Base-by-base conservation (phyloP, 1,284 basidiomycete species). In the Tetrapyrgos nigripes region DNA sequence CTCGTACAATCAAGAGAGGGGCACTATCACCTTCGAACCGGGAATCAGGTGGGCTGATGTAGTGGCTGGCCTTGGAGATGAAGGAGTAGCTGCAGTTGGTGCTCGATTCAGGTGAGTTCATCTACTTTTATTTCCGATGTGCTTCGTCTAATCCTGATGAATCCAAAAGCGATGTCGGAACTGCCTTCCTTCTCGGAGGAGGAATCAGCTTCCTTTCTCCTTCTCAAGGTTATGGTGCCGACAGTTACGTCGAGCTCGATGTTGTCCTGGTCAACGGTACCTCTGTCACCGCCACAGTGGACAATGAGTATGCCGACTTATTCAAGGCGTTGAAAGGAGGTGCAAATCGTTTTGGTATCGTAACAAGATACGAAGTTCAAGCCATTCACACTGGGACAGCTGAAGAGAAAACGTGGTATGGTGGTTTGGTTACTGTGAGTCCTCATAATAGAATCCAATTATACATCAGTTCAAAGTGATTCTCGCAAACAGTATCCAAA, bases 251-350 rank as follows among this genome's bases (percentile, higher is more conserved):
- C 21, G 52, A 53, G 17, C 54, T 62, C 23, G 62, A 66, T 50
- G 63, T 79, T 19, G 78, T 79, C 8, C 69, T 78, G 4, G 75
- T 76, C 6, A 72, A 69, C 35, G 78, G 78, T 3, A 55, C 68
- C 26, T 55, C 76, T 3, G 73, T 79, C 5, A 79, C 77, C 13
- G 77, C 75, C 3, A 76, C 70, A 2, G 72, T 70, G 5, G 73
- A 68, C 2, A 78, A 78, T 54, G 44, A 70, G 52, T 74, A 77
- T 54, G 62, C 70, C 3, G 77, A 79, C 59, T 70, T 79, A 11
- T 78, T 80, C 66, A 69, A 70, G 27, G 76, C 77, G 4, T 64
- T 80, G 53, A 78, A 78, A 60, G 77, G 76, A 5, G 77, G 77
- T 10, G 77, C 69, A 4, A 78, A 74, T 63, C 69, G 76, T 19